phyloP scores from a whole-genome alignment of 306 rosid species.

The Rubus idaeus region DNA sequence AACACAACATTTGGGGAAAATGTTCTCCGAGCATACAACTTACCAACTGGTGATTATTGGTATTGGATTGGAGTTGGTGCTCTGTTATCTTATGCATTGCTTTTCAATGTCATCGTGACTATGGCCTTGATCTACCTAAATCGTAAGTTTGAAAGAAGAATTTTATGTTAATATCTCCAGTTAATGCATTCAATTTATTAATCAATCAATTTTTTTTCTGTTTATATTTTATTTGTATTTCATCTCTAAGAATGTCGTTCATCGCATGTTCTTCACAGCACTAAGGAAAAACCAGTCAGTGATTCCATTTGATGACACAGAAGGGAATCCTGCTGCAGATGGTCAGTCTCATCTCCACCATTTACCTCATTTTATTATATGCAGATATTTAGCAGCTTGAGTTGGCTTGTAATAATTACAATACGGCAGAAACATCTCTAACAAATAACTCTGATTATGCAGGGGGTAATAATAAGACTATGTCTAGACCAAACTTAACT shows the following conservation, averaged over 20 bases:
- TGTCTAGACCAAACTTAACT: constrained; percentile 22
- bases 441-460: constrained; percentile 30
- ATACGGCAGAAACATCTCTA: constrained; percentile 17
- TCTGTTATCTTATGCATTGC: constrained; percentile 40
- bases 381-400: constrained; percentile 6
- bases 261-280: constrained; percentile 42
- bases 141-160: constrained; percentile 52
- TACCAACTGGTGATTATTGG: constrained; percentile 67
- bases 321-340: constrained; percentile 32
- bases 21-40: constrained; percentile 46
- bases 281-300: constrained; percentile 55
- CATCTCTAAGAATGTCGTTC: constrained; percentile 14
- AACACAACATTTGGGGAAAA: constrained; percentile 54
- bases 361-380: background rate
- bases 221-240: constrained; percentile 1
- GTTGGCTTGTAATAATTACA: constrained; percentile 6
- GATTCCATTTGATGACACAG: constrained; percentile 40
- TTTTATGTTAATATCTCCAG: constrained; percentile 4
- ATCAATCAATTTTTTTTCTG: background rate
- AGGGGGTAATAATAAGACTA: constrained; percentile 25
- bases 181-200: constrained; percentile 9
- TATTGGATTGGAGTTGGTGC: constrained; percentile 69
- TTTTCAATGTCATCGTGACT: constrained; percentile 66
- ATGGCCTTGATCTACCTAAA: constrained; percentile 69
- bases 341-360: constrained; percentile 36